Evolutionary conservation across 73 alveolate genomes (phyloP), one percentile per base, ranked within the genome.

Genomic region (Tetrahymena elliotti): DNA sequence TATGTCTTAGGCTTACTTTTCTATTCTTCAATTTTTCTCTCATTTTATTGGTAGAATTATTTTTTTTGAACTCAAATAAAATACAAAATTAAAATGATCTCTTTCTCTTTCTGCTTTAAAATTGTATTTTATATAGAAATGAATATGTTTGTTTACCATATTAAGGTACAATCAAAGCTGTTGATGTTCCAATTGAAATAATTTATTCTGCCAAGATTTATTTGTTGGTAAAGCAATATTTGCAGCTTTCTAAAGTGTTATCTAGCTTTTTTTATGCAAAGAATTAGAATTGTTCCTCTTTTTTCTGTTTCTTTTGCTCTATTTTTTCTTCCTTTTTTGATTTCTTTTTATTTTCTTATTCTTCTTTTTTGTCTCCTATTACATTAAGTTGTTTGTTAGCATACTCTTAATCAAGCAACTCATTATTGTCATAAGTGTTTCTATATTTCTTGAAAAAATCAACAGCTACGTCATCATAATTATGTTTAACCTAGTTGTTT

Each of bases 171-270:
- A 94, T 38, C 24, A 88, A 53, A 93, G 93, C 93, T 1, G 52
- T 93, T 36, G 93, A 33, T 8, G 38, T 84, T 39, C 96, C 93
- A 11, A 84, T 53, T 36, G 93, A 84, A 33, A 88, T 37, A 31
- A 94, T 94, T 35, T 88, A 31, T 37, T 94, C 83, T 31, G 93
- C 93, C 33, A 52, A 35, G 22, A 94, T 38, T 40, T 47, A 16
- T 16, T 41, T 88, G 84, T 94, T 94, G 34, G 52, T 38, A 35
- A 94, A 47, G 93, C 96, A 94, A 22, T 84, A 94, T 24, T 94
- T 83, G 39, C 96, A 94, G 16, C 38, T 53, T 68, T 93, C 83
- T 18, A 94, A 31, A 2, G 88, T 68, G 33, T 68, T 68, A 16
- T 68, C 88, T 27, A 68, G 33, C 36, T 68, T 68, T 31, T 68